Evolutionary conservation across 73 alveolate genomes (phyloP), one percentile per base, ranked within the genome.

Genomic region (Symbiodinium pilosum): DNA sequence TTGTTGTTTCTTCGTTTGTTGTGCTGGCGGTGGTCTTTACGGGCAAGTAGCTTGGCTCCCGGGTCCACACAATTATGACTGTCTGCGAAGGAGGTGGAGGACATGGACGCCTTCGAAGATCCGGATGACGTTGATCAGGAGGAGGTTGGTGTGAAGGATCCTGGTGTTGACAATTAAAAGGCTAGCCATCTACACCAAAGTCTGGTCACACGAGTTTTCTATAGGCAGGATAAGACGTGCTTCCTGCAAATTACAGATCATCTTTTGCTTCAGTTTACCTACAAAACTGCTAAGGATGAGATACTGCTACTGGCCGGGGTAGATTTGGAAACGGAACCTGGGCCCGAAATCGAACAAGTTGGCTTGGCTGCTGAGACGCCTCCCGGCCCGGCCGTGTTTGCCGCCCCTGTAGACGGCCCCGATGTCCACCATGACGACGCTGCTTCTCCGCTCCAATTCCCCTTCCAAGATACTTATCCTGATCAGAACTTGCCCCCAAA

Each of bases 61-160:
- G n/a, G n/a, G n/a, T n/a, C n/a, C n/a, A n/a, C n/a, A n/a, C 34
- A 52, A 16, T 42, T 28, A 24, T 24, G 56, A 51, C 24, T 7
- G 30, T 5, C 16, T 54, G 32, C 26, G 81, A 39, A 91, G 97
- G 97, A 91, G 36, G 97, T 71, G 56, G 97, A 91, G 34, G 97
- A 91, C 47, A 83, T 59, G 94, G 97, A 91, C n/a, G 97, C 88
- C 41, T 91, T 91, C 36, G 97, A 91, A 43, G 97, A 91, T 42
- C 95, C 95, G 20, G 95, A 89, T 8, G 95, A 89, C 56, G 95
- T 89, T 54, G 97, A 91, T 11, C 89, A 30, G 39, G 89, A 91
- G 75, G 97, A 91, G 51, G 97, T 91, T 12, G 97, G 97, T 34
- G 97, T 91, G 28, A 91, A 91, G 52, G 97, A 91, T n/a, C 56